Conservation (phyloP, 805 yeast species). For the Dipodascus geniculatus region DNA sequence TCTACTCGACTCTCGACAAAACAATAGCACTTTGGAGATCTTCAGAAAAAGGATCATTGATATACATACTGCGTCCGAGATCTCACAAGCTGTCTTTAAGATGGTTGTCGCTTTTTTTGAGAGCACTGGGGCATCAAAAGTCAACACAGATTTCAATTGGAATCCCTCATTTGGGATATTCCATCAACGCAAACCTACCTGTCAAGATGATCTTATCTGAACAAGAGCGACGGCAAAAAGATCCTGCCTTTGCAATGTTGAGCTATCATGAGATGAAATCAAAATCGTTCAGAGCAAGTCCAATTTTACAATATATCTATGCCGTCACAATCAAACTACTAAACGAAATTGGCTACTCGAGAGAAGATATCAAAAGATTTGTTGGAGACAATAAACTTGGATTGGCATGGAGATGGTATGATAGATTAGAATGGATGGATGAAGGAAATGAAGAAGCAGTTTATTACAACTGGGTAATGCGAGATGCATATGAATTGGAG, state of each 20-base stretch:
- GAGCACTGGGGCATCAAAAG: conserved; percentile 31
- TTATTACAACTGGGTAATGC: conserved; percentile 33
- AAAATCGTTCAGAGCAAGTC: conserved; percentile 4
- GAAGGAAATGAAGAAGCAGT: conserved; percentile 34
- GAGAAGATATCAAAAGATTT: conserved; percentile 7
- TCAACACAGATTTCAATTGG: conserved; percentile 25
- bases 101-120: conserved; percentile 53
- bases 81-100: conserved; percentile 41
- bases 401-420: conserved; percentile 55
- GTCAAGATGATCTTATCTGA: conserved; percentile 10
- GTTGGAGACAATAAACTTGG: conserved; percentile 29
- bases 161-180: conserved; percentile 36
- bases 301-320: conserved; percentile 30
- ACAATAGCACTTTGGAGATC: conserved; percentile 41
- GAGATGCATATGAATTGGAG: conserved; percentile 45
- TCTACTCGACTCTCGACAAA: conserved; percentile 62
- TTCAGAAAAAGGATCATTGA: conserved; percentile 17
- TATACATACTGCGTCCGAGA: conserved; percentile 46
- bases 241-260: conserved; percentile 4
- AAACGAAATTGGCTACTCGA: conserved; percentile 11
- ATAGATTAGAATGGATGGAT: conserved; percentile 60
- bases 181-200: conserved; percentile 39
- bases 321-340: conserved; percentile 29
- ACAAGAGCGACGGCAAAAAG: background rate
- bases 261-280: conserved; percentile 1